Conservation (phyloP, 2,329 filamentous ascomycete genomes). For the Trichoderma sp. region DNA sequence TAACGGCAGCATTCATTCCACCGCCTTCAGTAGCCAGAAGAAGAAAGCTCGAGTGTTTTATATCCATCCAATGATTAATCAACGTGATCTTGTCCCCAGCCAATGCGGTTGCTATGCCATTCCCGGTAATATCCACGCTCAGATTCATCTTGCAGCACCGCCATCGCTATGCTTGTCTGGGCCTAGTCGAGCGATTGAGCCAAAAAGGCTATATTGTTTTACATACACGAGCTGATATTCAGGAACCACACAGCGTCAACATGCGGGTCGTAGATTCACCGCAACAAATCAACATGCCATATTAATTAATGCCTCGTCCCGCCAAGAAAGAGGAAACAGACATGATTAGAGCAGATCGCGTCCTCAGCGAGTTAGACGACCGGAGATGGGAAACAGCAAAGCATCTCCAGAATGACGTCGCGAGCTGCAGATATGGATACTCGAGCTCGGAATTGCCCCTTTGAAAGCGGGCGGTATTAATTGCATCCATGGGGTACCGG, state of each 20-base stretch:
- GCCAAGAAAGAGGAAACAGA: background rate
- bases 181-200: background rate
- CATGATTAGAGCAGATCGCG: background rate
- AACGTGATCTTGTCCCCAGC: background rate
- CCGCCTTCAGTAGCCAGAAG: background rate
- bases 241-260: background rate
- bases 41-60: background rate
- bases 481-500: background rate
- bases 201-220: background rate
- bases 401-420: conserved; percentile 10
- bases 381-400: background rate
- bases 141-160: background rate
- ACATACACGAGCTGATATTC: background rate
- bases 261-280: background rate
- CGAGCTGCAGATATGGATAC: background rate
- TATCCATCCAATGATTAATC: background rate
- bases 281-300: background rate
- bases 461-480: background rate
- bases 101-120: background rate
- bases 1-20: background rate
- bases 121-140: background rate
- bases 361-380: background rate
- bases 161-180: background rate
- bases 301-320: background rate
- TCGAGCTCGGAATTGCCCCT: conserved; percentile 16